A percentile compares a stretch with the other conserved stretches of the same genome.
Conservation (phyloP, 2,329 filamentous ascomycete species). For the Mycogone perniciosa region DNA sequence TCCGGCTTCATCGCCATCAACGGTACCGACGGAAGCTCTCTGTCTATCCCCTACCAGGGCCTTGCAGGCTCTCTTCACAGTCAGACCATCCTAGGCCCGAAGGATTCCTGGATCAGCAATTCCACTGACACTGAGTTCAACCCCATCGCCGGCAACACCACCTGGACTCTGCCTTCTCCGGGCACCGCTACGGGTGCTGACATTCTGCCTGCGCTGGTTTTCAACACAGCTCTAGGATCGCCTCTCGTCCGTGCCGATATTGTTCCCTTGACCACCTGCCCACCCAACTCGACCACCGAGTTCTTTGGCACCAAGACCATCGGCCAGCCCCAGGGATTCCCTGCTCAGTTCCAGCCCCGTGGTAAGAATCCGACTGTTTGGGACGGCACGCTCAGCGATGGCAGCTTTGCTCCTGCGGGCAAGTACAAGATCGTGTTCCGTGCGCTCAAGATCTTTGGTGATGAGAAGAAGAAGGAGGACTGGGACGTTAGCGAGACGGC, state of each 20-base stretch:
- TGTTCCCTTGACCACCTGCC: constrained; percentile 31
- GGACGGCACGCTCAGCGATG: constrained; percentile 42
- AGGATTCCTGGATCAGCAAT: constrained; percentile 24
- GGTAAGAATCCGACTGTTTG: constrained; percentile 27
- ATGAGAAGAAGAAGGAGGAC: constrained; percentile 36
- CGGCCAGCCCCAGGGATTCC: constrained; percentile 38
- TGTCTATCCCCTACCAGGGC: constrained; percentile 38
- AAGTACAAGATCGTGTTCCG: constrained; percentile 44
- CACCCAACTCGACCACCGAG: constrained; percentile 24
- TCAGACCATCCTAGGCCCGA: constrained; percentile 18
- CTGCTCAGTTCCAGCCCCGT: constrained; percentile 28
- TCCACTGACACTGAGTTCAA: constrained; percentile 27
- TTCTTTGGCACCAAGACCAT: constrained; percentile 34
- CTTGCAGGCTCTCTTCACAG: constrained; percentile 30
- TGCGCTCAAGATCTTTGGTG: constrained; percentile 46
- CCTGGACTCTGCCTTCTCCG: constrained; percentile 36
- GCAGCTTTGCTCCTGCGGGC: constrained; percentile 42
- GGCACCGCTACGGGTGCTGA: constrained; percentile 28
- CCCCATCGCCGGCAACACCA: constrained; percentile 28
- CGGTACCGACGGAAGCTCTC: constrained; percentile 30
- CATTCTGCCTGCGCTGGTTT: constrained; percentile 33
- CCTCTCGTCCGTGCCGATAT: constrained; percentile 38
- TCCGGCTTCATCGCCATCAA: constrained; percentile 37
- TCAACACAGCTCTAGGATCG: constrained; percentile 40
- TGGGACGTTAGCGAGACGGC: constrained; percentile 40